Evolutionary conservation across 2,329 filamentous ascomycete species (phyloP).

Genomic region (Xylaria arbuscula): DNA sequence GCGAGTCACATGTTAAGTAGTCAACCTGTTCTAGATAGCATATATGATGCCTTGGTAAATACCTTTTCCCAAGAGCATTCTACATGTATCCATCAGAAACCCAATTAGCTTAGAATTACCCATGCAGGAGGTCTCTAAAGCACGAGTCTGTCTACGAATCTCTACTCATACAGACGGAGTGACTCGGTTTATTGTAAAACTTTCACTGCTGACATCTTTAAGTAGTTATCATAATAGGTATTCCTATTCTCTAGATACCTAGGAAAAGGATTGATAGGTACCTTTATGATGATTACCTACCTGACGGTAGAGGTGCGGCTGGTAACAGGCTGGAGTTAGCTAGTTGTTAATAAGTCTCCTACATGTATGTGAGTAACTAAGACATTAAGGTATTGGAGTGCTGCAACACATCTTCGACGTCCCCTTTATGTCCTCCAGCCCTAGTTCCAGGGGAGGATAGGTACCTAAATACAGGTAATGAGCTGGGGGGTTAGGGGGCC

Average conservation of each 20-base stretch:
- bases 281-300: not conserved
- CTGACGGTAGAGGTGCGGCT: not conserved
- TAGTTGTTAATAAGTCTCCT: not conserved
- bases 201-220: not conserved
- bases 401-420: not conserved
- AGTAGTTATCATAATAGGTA: not conserved
- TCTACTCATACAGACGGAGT: no score
- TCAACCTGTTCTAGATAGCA: not conserved
- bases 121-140: not conserved
- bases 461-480: conserved; percentile 17
- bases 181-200: not conserved
- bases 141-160: not conserved
- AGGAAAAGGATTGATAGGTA: not conserved
- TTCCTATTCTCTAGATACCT: not conserved
- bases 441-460: not conserved
- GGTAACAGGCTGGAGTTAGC: not conserved
- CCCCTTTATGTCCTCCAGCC: conserved; percentile 21
- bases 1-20: not conserved
- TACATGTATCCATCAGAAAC: not conserved
- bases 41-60: not conserved
- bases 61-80: not conserved
- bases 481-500: conserved; percentile 27
- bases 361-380: not conserved
- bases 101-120: not conserved
- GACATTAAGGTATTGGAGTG: not conserved